Conservation (phyloP, 139 green algal genomes). For the Chlamydomonas eustigma region DNA sequence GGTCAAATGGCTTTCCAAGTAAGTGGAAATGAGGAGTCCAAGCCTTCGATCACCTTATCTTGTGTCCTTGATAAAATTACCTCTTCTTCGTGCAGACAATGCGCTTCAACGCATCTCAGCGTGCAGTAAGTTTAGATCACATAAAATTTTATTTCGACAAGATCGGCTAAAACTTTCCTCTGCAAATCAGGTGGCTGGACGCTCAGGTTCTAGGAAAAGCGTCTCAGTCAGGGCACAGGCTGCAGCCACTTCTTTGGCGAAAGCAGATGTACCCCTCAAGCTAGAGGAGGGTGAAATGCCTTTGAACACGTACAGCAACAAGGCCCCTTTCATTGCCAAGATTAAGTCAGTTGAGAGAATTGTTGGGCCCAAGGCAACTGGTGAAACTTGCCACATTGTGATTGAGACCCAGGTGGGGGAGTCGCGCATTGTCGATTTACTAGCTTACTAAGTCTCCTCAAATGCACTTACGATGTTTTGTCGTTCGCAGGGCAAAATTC, state of each 20-base stretch:
- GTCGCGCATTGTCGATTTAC: background rate
- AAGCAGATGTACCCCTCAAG: slow-evolving; percentile 35
- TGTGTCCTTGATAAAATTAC: too few species aligned
- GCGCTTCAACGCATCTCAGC: slow-evolving; percentile 25
- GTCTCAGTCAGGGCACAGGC: slow-evolving; percentile 25
- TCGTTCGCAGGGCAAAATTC: slow-evolving; percentile 74
- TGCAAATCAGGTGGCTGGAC: background rate
- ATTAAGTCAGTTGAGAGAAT: slow-evolving; percentile 91
- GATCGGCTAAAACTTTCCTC: background rate
- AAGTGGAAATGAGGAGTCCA: too few species aligned
- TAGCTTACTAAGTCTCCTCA: background rate
- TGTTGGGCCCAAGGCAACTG: slow-evolving; percentile 91
- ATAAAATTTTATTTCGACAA: background rate
- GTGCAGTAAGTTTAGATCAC: slow-evolving; percentile 26
- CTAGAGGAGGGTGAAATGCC: slow-evolving; percentile 72
- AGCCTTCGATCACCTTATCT: too few species aligned
- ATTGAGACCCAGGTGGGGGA: slow-evolving; percentile 70
- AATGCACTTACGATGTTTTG: too few species aligned
- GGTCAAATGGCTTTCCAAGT: too few species aligned
- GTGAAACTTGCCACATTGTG: slow-evolving; percentile 96
- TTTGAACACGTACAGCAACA: slow-evolving; percentile 91
- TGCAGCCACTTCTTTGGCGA: background rate
- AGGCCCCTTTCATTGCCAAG: slow-evolving; percentile 85
- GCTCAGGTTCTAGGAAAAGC: slow-evolving; percentile 18
- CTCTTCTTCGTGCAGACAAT: slow-evolving; percentile 32